These are phyloP conservation scores for Alopecurus myosuroides DNA, from an alignment of 176 grass and related monocot species.

Conservation along the genomic window DNA sequence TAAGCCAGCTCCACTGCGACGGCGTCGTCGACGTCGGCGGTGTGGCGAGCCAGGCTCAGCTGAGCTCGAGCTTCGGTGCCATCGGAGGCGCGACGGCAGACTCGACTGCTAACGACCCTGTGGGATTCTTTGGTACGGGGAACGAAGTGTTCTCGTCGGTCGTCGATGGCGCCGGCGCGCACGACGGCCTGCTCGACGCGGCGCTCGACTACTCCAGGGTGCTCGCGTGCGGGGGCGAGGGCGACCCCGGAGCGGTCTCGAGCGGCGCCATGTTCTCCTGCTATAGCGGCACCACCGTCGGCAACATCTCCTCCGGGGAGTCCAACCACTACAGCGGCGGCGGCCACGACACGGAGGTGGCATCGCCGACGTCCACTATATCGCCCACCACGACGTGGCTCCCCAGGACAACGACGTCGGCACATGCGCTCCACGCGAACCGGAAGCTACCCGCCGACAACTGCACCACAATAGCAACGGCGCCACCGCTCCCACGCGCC, in stretches of 20 bases:
- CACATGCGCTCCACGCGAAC: background rate
- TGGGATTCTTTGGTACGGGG: slow-evolving; percentile 25
- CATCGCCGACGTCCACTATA: slow-evolving; percentile 60
- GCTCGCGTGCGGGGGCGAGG: background rate
- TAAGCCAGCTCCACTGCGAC: slow-evolving; percentile 31
- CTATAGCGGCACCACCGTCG: slow-evolving; percentile 40
- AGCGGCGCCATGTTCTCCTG: slow-evolving; percentile 43
- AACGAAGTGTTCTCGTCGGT: slow-evolving; percentile 24
- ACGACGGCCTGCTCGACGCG: slow-evolving; percentile 35
- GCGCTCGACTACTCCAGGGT: slow-evolving; percentile 33
- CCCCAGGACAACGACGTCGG: background rate
- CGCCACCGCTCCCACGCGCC: background rate
- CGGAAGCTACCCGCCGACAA: slow-evolving; percentile 35
- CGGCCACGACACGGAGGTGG: slow-evolving; percentile 46
- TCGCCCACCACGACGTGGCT: slow-evolving; percentile 18
- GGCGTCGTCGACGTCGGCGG: background rate
- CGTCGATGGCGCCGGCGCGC: background rate
- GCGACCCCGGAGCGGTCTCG: background rate
- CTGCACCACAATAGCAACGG: background rate
- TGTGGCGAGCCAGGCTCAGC: background rate
- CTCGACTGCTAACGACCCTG: background rate
- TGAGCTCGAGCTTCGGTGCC: background rate
- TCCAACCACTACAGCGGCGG: slow-evolving; percentile 48
- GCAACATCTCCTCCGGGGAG: slow-evolving; percentile 81
- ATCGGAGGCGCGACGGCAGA: background rate